Conservation (phyloP, 208 protist genomes). For the Acanthamoeba healyi region DNA sequence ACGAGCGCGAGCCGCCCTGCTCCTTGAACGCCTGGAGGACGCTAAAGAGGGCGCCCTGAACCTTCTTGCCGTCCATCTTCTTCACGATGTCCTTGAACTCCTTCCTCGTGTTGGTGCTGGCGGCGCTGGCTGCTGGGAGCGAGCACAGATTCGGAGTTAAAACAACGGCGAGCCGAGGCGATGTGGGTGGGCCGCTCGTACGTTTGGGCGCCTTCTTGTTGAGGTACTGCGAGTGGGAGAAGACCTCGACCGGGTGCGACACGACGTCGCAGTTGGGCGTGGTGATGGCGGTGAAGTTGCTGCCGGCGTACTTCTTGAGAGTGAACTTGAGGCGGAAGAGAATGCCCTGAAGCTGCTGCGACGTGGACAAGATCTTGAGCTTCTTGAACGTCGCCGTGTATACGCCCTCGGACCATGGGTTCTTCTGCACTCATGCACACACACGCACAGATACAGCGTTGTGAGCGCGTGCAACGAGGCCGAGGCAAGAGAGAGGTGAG, state of each 20-base stretch:
- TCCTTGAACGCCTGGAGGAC: slow-evolving; percentile 50
- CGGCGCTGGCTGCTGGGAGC: background rate
- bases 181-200: too few species aligned
- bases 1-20: background rate
- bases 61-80: slow-evolving; percentile 46
- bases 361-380: slow-evolving; percentile 41
- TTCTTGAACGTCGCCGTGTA: slow-evolving; percentile 68
- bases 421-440: background rate
- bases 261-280: slow-evolving; percentile 9
- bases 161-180: background rate
- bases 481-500: too few species aligned
- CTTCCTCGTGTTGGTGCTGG: background rate
- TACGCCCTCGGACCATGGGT: slow-evolving; percentile 27
- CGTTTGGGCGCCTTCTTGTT: slow-evolving; percentile 54
- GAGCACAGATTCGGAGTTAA: background rate
- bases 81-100: slow-evolving; percentile 49
- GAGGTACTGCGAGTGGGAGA: slow-evolving; percentile 60
- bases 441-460: background rate
- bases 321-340: slow-evolving; percentile 56
- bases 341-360: slow-evolving; percentile 48
- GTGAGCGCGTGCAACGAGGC: background rate
- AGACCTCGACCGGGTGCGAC: slow-evolving; percentile 39
- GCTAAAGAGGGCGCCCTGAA: background rate
- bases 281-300: background rate
- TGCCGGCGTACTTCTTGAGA: background rate